These are phyloP conservation scores for Rhizomucor miehei DNA, from an alignment of 371 early-diverging fungal species.

Conservation along the genomic window DNA sequence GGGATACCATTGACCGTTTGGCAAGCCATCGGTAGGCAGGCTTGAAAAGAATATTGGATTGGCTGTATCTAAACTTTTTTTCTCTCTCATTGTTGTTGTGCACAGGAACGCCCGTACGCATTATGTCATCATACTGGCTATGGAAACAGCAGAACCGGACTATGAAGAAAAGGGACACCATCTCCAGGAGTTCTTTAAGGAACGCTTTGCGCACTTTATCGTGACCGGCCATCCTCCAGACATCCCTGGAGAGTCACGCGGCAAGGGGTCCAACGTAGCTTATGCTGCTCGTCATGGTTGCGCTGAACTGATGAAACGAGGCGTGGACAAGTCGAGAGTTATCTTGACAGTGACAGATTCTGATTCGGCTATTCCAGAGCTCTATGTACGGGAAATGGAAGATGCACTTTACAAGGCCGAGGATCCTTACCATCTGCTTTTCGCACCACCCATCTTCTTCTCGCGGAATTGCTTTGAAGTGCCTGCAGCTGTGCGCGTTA, in stretches of 20 bases:
- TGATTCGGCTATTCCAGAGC: slow-evolving; percentile 44
- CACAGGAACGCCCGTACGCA: slow-evolving; percentile 37
- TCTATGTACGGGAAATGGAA: slow-evolving; percentile 43
- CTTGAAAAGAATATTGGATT: not conserved
- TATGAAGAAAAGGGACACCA: slow-evolving; percentile 57
- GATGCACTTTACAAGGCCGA: slow-evolving; percentile 30
- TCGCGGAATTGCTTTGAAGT: slow-evolving; percentile 74
- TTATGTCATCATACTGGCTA: slow-evolving; percentile 68
- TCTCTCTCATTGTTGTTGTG: slow-evolving; percentile 4
- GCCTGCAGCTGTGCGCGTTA: slow-evolving; percentile 70
- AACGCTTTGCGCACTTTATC: slow-evolving; percentile 45
- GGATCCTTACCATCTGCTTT: slow-evolving; percentile 51
- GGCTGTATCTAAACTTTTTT: slow-evolving; percentile 2
- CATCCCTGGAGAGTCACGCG: slow-evolving; percentile 71
- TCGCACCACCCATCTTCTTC: slow-evolving; percentile 75
- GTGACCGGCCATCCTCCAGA: slow-evolving; percentile 70
- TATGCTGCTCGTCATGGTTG: slow-evolving; percentile 59
- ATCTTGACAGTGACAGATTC: slow-evolving; percentile 59
- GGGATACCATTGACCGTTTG: slow-evolving; percentile 41
- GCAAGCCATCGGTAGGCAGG: slow-evolving; percentile 36
- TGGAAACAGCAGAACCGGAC: slow-evolving; percentile 71
- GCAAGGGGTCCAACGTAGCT: slow-evolving; percentile 75
- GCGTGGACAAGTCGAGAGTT: slow-evolving; percentile 46
- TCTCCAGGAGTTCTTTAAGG: slow-evolving; percentile 48
- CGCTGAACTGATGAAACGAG: slow-evolving; percentile 24